Evolutionary conservation across 169 alveolate genomes (phyloP), one percentile per base, ranked within the genome.

Genomic region (Fabrea salina): DNA sequence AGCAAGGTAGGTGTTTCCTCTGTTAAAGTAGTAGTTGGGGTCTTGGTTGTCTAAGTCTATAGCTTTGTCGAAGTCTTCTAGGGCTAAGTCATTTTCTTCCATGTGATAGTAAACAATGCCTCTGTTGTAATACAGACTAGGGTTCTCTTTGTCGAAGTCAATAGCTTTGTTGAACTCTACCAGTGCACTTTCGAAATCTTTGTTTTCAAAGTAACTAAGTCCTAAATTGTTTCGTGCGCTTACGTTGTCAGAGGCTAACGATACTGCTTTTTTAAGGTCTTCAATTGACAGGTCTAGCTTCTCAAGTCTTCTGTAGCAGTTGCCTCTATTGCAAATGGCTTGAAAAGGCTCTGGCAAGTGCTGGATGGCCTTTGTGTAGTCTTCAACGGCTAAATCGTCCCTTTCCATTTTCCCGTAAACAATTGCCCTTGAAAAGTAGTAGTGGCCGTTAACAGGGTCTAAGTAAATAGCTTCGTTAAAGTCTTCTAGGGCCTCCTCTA

Each of bases 1-100:
- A 43, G 82, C 84, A 35, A 84, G 54, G 75, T 79, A 89, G 4
- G 89, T 87, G 66, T 91, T 91, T 33, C 94, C 96, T 79, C 94
- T 75, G 70, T 89, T 75, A 64, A 82, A 92, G 51, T 80, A 84
- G 30, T 85, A 81, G 44, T 80, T 40, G 6, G 96, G 89, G 41
- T 92, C 94, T 11, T 77, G 66, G 7, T 58, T 78, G 67, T 92
- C 85, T 8, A 77, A 59, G 3, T 77, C 83, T 19, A 92, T 84
- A 0, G 96, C 96, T 81, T 76, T 86, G 54, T 89, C 67, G 53
- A 87, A 92, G 37, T 89, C 95, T 13, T 41, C 79, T 19, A 85
- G 66, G 33, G 94, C 90, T 22, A 79, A 87, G 30, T 83, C 83
- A 40, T 61, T 53, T 61, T 79, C 79, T 1, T 86, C 88, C 33